Base-by-base conservation (phyloP, 805 yeast species). In the Wickerhamomyces queroliae region DNA sequence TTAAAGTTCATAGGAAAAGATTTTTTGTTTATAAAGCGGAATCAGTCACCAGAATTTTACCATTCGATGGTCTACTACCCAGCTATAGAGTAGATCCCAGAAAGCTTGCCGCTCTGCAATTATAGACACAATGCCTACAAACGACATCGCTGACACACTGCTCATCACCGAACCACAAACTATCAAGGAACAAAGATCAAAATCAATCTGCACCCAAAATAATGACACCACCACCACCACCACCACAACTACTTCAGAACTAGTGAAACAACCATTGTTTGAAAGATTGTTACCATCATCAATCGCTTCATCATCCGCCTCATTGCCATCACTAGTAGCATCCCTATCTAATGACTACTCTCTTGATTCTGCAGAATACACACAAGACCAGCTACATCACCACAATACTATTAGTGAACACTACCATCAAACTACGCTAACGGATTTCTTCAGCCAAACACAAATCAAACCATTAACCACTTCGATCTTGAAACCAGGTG, bases 401-500 rank as follows among this genome's bases (percentile, higher is more conserved):
- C 13, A 28, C 25, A 23, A 11, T 9, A 28, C 4, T 7, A 28
- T 28, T 9, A 28, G 21, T 28, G 31, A 28, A 28, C 16, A 28
- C 11, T 28, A 13, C 15, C 4, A 19, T n/a, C 20, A 19, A 13
- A 28, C 31, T 17, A 17, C 31, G 11, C 11, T 28, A 28, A 28
- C 31, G 13, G 31, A 28, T 28, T 28, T 28, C 11, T 28, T 27
- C 29, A 20, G 15, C 28, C 17, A 22, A 25, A 35, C 27, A 36
- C 42, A 40, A 24, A 20, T 39, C 19, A 40, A 27, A 7, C 56
- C 59, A 2, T 23, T 24, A 21, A 46, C 49, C 1, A 45, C 69
- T 11, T 66, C 74, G 38, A 75, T 72, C 39, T 62, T 85, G 16
- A 72, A 74, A 40, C 81, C 89, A 3, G 80, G 83, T 34, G 68